These are phyloP conservation scores for Capsella bursapastoris DNA, from an alignment of 345 rosid species.

Conservation along the genomic window DNA sequence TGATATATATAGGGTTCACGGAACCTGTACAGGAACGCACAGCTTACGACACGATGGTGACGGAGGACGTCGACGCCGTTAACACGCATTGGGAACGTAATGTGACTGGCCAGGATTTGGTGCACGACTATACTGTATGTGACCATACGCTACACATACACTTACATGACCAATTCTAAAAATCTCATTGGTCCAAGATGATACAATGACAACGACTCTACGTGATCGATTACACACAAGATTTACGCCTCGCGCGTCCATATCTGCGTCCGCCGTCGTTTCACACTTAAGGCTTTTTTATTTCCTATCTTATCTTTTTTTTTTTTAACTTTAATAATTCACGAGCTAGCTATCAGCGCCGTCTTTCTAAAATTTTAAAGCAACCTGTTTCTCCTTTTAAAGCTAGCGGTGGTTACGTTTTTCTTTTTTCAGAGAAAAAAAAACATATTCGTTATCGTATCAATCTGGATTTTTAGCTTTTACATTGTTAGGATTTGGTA, in stretches of 20 bases:
- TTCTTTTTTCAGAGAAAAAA: neutral
- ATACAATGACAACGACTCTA: neutral
- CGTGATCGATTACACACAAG: constrained; percentile 9
- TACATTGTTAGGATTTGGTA: neutral
- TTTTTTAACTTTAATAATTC: constrained; percentile 36
- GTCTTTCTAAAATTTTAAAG: constrained; percentile 30
- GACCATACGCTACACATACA: constrained; percentile 8
- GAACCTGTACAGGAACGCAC: constrained; percentile 10
- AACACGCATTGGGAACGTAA: constrained; percentile 29
- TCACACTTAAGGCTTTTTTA: neutral
- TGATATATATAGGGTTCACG: constrained; percentile 33
- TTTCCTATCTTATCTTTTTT: constrained; percentile 6
- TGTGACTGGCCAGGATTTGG: neutral
- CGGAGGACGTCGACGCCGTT: constrained; percentile 35
- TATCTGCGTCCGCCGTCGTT: constrained; percentile 23
- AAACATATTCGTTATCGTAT: constrained; percentile 19
- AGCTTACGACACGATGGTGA: constrained; percentile 22
- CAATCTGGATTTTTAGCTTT: neutral
- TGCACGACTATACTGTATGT: constrained; percentile 3
- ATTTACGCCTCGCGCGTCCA: neutral
- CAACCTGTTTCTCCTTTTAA: neutral
- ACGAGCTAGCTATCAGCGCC: constrained; percentile 21
- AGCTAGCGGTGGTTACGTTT: constrained; percentile 1
- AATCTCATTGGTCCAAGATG: constrained; percentile 13
- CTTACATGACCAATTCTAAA: neutral